Conservation (phyloP, 1,284 basidiomycete species). For the Amylostereum areolatum region DNA sequence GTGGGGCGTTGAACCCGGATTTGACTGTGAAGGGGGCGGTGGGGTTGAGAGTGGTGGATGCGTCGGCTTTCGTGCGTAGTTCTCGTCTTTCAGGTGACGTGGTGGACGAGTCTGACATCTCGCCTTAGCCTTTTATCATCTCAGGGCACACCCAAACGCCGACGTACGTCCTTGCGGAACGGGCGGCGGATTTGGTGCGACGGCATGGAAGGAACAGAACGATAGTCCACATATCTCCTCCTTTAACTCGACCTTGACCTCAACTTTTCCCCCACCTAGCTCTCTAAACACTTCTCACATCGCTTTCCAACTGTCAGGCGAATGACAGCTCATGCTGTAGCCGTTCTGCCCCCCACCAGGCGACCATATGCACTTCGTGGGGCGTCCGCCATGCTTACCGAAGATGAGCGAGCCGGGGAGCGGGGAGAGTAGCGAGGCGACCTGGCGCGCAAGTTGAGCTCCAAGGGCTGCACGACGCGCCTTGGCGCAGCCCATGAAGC, state of each 20-base stretch:
- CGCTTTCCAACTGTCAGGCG: constrained; percentile 21
- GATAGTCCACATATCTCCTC: too few species aligned
- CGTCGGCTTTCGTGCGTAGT: constrained; percentile 19
- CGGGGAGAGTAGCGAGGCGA: too few species aligned
- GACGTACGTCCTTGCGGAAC: not conserved
- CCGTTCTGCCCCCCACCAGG: not conserved
- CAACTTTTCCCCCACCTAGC: constrained; percentile 17
- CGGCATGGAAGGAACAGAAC: too few species aligned
- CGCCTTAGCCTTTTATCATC: not conserved
- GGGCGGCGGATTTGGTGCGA: not conserved
- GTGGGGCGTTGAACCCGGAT: constrained; percentile 18
- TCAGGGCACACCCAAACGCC: not conserved
- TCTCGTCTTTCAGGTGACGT: not conserved
- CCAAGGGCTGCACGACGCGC: too few species aligned
- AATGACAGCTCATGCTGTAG: constrained; percentile 14
- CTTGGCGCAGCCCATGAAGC: too few species aligned
- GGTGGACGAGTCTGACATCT: not conserved
- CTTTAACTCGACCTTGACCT: not conserved
- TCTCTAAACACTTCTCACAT: constrained; percentile 24
- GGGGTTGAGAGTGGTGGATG: constrained; percentile 20
- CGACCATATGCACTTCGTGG: too few species aligned
- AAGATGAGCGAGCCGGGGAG: too few species aligned
- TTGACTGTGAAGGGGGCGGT: constrained; percentile 17
- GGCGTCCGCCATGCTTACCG: too few species aligned
- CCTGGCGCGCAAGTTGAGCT: too few species aligned